phyloP scores from a whole-genome alignment of 164 flowering plant genomes.

The Tinospora cordifolia region DNA sequence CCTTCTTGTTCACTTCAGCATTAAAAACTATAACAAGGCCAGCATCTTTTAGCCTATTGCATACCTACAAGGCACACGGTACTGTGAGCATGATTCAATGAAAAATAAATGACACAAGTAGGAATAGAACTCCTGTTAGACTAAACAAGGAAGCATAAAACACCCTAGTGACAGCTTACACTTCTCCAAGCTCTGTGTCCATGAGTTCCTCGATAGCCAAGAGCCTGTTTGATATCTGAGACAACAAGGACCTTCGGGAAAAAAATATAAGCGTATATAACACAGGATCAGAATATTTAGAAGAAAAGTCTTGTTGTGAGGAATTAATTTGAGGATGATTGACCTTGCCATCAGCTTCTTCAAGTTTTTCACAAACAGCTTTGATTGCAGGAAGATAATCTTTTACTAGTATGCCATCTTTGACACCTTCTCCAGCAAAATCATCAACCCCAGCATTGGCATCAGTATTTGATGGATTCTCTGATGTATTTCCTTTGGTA shows the following conservation, averaged over 20 bases:
- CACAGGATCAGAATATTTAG: conserved; percentile 3
- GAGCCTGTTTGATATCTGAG: conserved; percentile 64
- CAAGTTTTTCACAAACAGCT: conserved; percentile 79
- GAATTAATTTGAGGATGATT: conserved; percentile 5
- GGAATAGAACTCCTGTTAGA: background rate
- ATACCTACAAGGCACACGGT: conserved; percentile 36
- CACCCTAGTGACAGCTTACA: conserved; percentile 30
- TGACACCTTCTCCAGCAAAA: conserved; percentile 25
- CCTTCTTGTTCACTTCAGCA: conserved; percentile 67
- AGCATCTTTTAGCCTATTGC: conserved; percentile 62
- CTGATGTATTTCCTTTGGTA: conserved; percentile 37
- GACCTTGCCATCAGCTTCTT: conserved; percentile 74
- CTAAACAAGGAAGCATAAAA: background rate
- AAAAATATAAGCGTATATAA: background rate
- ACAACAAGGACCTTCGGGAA: conserved; percentile 69
- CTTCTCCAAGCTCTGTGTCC: conserved; percentile 81
- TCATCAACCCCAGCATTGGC: conserved; percentile 21
- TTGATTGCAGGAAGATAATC: conserved; percentile 71
- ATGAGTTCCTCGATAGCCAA: conserved; percentile 50
- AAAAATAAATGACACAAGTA: conserved; percentile 1
- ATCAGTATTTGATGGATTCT: conserved; percentile 21
- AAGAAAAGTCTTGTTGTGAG: background rate
- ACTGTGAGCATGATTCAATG: conserved; percentile 1
- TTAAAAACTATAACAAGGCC: conserved; percentile 56
- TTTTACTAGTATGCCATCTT: conserved; percentile 53